Base-by-base conservation (phyloP, 2,329 filamentous ascomycete genomes). In the Neocucurbitaria cava region DNA sequence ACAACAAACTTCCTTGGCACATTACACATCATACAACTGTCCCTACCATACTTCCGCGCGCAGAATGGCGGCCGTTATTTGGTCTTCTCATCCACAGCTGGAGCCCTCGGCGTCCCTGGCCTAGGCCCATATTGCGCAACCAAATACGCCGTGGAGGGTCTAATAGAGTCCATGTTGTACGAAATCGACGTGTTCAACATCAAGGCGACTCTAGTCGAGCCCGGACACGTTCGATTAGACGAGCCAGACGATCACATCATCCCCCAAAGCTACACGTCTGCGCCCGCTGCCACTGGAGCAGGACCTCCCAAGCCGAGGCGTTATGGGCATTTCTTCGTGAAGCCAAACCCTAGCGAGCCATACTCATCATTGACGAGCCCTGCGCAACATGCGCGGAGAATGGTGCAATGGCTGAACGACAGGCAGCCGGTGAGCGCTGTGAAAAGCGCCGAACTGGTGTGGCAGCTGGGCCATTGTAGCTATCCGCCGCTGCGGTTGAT, bases 1-100 rank as follows among this genome's bases (percentile, higher is more conserved):
- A 92, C 96, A 81, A 97, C 93, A 20, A 99, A 99, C 76, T 96
- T 97, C 76, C 94, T 96, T 82, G 95, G 95, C 49, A 96, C 92
- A 0, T 78, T 98, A 55, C 90, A 98, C 77, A 96, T 99, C 66
- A 89, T 98, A 54, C 92, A 97, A 74, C 81, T 91, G 18, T 93
- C 90, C 1, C 79, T 98, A 33, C 92, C 93, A 0, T 92, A 96
- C 77, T 96, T 98, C 66, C 87, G 94, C 46, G 83, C 87, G 59
- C 88, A 91, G 61, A 83, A 84, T 30, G 70, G 74, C 24, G 95
- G 95, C 1, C 86, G 93, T 26, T 98, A 97, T 74, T 82, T 98
- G 46, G 96, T 98, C 59, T 97, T 98, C 78, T 96, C 92, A 71
- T 95, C 90, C 8, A 97, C 92, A 0, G 90, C 90, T 28, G 95